Evolutionary conservation across 768 basidiomycete species (phyloP).

Genomic region (Mrakia gelida): DNA sequence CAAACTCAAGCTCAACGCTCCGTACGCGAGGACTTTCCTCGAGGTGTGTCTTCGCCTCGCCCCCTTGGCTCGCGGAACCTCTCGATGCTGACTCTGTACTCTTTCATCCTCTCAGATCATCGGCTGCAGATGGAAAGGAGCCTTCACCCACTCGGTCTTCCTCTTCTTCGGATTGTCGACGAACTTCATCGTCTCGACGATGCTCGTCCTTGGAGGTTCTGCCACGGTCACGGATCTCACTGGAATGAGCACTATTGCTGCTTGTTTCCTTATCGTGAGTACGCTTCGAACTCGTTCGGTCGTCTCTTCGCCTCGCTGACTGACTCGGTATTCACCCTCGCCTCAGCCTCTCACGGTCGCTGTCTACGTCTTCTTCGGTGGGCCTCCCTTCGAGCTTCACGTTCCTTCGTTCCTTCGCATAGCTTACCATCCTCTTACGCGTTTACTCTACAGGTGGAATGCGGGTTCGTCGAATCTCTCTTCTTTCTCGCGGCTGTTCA

Average conservation of each 20-base stretch:
- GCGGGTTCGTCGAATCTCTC: no score
- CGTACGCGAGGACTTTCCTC: slow-evolving; percentile 45
- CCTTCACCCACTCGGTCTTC: slow-evolving; percentile 70
- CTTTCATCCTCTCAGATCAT: slow-evolving; percentile 52
- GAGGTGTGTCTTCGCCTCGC: no score
- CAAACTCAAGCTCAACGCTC: slow-evolving; percentile 87
- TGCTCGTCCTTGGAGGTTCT: slow-evolving; percentile 51
- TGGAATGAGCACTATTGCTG: slow-evolving; percentile 83
- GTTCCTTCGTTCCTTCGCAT: no score
- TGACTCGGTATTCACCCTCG: neutral
- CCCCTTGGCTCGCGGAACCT: no score
- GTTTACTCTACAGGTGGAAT: no score
- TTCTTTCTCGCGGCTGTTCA: no score
- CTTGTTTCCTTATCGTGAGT: slow-evolving; percentile 70
- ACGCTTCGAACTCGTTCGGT: neutral
- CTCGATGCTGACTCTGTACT: no score
- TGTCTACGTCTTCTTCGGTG: slow-evolving; percentile 57
- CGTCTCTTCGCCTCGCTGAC: neutral
- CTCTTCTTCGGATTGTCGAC: slow-evolving; percentile 88
- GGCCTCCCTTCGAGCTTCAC: slow-evolving; percentile 21
- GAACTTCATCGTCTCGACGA: slow-evolving; percentile 67
- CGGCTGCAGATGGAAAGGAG: slow-evolving; percentile 62
- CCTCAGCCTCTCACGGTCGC: slow-evolving; percentile 67
- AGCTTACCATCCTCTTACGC: no score
- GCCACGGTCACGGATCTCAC: slow-evolving; percentile 85